Evolutionary conservation across 176 grass and related monocot species (phyloP).

Genomic region (Carex pumila): DNA sequence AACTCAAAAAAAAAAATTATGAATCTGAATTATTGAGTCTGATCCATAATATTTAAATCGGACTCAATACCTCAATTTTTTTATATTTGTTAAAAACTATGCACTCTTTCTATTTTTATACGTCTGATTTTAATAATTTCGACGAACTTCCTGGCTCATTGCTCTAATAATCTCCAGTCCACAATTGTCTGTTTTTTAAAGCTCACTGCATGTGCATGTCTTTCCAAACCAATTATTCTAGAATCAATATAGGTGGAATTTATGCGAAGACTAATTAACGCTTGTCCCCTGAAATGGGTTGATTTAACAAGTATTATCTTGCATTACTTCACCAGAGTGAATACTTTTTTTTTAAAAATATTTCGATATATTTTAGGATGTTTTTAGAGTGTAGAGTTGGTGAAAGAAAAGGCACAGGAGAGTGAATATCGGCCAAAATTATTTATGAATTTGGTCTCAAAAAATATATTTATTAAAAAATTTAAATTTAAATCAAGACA

Average conservation of each 20-base stretch:
- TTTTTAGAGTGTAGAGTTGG: neutral
- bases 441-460: too few relatives aligned
- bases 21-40: too few relatives aligned
- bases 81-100: too few relatives aligned
- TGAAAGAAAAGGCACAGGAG: neutral
- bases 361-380: neutral
- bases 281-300: neutral
- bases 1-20: too few relatives aligned
- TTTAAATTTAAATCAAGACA: too few relatives aligned
- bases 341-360: neutral
- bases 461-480: too few relatives aligned
- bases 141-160: too few relatives aligned
- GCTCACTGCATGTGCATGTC: neutral
- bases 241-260: neutral
- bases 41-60: too few relatives aligned
- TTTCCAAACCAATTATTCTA: neutral
- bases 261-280: neutral
- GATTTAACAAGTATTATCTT: neutral
- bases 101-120: too few relatives aligned
- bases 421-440: too few relatives aligned
- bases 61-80: too few relatives aligned
- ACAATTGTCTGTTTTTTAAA: neutral
- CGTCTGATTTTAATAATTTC: too few relatives aligned
- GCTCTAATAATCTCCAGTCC: neutral
- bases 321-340: neutral